A percentile compares a stretch with the other conserved stretches of the same genome.
Conservation (phyloP, 352 stramenopile genomes). For the Poterioochromonas sp. region DNA sequence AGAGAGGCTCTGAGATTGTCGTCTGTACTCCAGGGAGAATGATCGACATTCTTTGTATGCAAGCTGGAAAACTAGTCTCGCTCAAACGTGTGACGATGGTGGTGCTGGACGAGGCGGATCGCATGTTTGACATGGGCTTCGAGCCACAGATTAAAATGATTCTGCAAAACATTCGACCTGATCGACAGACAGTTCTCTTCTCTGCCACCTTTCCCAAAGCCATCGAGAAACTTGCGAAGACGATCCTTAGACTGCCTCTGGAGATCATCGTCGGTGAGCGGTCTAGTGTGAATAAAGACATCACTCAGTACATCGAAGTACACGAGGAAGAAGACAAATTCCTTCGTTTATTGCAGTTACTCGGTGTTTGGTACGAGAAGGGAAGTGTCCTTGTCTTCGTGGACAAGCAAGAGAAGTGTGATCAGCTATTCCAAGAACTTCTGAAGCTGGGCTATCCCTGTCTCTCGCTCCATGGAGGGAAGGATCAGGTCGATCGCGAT, state of each 20-base stretch:
- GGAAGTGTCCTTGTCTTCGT: conserved; percentile 98
- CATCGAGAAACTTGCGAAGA: conserved; percentile 83
- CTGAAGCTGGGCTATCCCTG: conserved; percentile 87
- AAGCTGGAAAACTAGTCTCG: conserved; percentile 81
- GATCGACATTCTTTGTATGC: conserved; percentile 76
- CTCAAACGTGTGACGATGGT: conserved; percentile 82
- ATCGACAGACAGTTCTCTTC: conserved; percentile 99
- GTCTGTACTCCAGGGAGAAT: conserved; percentile 64
- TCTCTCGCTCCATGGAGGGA: conserved; percentile 93
- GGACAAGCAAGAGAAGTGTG: conserved; percentile 91
- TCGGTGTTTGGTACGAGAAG: conserved; percentile 89
- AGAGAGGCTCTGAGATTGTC: conserved; percentile 63
- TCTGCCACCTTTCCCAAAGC: conserved; percentile 89
- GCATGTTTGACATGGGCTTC: conserved; percentile 99
- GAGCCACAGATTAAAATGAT: conserved; percentile 76
- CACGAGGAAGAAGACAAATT: conserved; percentile 98
- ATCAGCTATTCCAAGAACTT: conserved; percentile 92
- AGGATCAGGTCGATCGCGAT: conserved; percentile 97
- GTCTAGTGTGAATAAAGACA: conserved; percentile 87
- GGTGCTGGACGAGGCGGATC: conserved; percentile 95
- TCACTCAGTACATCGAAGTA: conserved; percentile 96
- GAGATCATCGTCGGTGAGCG: conserved; percentile 91
- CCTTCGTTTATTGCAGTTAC: conserved; percentile 88
- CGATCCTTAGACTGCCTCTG: conserved; percentile 81
- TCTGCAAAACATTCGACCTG: conserved; percentile 76